Evolutionary conservation across 2,329 filamentous ascomycete species (phyloP).

Genomic region (Neocatenulostroma microsporum): DNA sequence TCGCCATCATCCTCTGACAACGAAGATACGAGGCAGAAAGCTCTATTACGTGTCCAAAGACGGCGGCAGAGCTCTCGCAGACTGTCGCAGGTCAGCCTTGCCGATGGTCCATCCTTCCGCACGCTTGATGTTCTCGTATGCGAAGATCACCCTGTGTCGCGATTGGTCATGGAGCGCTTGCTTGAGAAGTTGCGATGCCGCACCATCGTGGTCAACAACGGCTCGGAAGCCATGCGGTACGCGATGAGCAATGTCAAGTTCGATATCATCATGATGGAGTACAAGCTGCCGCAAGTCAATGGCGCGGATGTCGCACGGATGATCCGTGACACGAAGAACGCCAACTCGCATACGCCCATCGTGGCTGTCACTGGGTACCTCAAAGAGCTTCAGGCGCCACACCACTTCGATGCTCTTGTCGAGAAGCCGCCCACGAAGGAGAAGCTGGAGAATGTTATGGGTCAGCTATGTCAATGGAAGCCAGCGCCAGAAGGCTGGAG

Average conservation of each 20-base stretch:
- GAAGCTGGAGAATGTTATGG: constrained; percentile 82
- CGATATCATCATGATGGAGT: constrained; percentile 97
- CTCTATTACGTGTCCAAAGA: constrained; percentile 81
- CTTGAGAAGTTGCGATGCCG: constrained; percentile 92
- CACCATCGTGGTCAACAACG: constrained; percentile 84
- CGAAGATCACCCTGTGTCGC: constrained; percentile 93
- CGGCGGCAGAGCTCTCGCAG: constrained; percentile 92
- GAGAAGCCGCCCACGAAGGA: constrained; percentile 93
- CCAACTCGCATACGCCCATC: constrained; percentile 89
- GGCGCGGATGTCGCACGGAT: constrained; percentile 93
- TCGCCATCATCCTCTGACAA: constrained; percentile 97
- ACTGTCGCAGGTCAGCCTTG: constrained; percentile 80
- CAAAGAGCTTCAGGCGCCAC: constrained; percentile 90
- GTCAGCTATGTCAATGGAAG: constrained; percentile 88
- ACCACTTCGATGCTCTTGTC: constrained; percentile 91
- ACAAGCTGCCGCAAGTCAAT: constrained; percentile 88
- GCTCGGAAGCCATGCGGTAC: constrained; percentile 84
- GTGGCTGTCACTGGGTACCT: constrained; percentile 95
- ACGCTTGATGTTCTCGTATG: constrained; percentile 92
- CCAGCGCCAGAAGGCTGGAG: constrained; percentile 58
- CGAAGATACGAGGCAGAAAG: constrained; percentile 86
- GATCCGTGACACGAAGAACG: constrained; percentile 94
- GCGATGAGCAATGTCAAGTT: constrained; percentile 97
- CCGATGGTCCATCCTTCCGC: constrained; percentile 77
- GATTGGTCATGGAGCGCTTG: constrained; percentile 97